phyloP scores from a whole-genome alignment of 2,329 filamentous ascomycete genomes.

The Cytospora piceicola region DNA sequence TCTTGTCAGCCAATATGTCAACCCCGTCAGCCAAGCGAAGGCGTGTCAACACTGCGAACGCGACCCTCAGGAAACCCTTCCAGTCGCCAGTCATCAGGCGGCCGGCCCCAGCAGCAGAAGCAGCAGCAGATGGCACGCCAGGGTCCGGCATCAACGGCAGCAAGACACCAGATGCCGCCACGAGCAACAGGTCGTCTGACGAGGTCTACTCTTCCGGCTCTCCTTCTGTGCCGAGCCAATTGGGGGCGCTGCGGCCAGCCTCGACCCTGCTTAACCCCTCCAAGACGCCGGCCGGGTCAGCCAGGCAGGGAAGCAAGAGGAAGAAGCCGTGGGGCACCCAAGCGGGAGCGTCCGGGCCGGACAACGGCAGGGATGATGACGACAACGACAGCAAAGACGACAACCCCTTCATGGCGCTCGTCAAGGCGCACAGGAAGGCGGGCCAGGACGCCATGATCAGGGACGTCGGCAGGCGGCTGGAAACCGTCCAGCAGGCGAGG shows the following conservation, averaged over 20 bases:
- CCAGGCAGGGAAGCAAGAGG: background rate
- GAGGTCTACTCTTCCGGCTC: constrained; percentile 21
- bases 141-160: background rate
- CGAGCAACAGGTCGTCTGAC: background rate
- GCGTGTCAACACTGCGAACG: constrained; percentile 60
- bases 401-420: constrained; percentile 30
- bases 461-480: constrained; percentile 38
- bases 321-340: background rate
- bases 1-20: constrained; percentile 31
- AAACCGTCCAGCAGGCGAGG: constrained; percentile 51
- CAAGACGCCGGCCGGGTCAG: background rate
- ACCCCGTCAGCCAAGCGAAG: constrained; percentile 63
- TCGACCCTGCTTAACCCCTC: background rate
- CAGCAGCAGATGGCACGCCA: background rate
- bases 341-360: background rate
- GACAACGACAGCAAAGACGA: constrained; percentile 17
- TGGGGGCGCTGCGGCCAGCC: background rate
- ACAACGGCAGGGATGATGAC: background rate
- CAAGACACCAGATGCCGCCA: background rate
- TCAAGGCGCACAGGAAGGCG: constrained; percentile 9
- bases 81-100: constrained; percentile 59
- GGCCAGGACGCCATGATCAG: constrained; percentile 22
- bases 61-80: constrained; percentile 71
- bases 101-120: background rate
- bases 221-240: constrained; percentile 6